Evolutionary conservation across 1,284 basidiomycete species (phyloP).

Genomic region (Puccinia polysora): DNA sequence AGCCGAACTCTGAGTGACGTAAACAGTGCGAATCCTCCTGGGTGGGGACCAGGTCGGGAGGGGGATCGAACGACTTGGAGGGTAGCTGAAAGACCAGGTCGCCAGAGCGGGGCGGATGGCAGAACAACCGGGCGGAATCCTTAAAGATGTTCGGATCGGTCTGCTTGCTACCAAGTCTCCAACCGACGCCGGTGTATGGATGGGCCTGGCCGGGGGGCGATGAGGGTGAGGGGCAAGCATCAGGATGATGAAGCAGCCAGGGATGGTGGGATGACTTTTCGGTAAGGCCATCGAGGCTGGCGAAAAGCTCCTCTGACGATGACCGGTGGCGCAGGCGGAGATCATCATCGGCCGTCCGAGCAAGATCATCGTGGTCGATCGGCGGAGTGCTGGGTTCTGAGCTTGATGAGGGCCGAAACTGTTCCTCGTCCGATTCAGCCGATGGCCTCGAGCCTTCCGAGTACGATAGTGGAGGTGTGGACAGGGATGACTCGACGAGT

Average conservation of each 20-base stretch:
- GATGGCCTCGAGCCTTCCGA: background rate
- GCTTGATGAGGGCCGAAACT: background rate
- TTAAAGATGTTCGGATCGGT: constrained; percentile 13
- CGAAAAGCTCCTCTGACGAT: no score
- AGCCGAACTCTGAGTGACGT: constrained; percentile 54
- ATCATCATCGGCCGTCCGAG: background rate
- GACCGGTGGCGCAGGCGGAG: background rate
- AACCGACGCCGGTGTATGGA: constrained; percentile 15
- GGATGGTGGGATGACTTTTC: background rate
- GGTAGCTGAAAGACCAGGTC: background rate
- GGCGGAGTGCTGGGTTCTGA: background rate
- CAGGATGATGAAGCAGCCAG: background rate
- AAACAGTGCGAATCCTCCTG: constrained; percentile 49
- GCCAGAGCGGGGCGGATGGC: background rate
- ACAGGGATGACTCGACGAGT: background rate
- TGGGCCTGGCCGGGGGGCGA: background rate
- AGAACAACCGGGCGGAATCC: background rate
- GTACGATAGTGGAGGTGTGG: background rate
- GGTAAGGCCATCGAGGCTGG: no score
- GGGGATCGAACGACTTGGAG: background rate
- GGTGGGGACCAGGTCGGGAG: constrained; percentile 5
- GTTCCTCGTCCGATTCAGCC: background rate
- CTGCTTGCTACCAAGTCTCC: constrained; percentile 11
- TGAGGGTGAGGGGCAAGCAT: background rate
- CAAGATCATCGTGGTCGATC: background rate